Conservation (phyloP, 2,329 filamentous ascomycete genomes). For the Ophiosphaerella herpotricha region DNA sequence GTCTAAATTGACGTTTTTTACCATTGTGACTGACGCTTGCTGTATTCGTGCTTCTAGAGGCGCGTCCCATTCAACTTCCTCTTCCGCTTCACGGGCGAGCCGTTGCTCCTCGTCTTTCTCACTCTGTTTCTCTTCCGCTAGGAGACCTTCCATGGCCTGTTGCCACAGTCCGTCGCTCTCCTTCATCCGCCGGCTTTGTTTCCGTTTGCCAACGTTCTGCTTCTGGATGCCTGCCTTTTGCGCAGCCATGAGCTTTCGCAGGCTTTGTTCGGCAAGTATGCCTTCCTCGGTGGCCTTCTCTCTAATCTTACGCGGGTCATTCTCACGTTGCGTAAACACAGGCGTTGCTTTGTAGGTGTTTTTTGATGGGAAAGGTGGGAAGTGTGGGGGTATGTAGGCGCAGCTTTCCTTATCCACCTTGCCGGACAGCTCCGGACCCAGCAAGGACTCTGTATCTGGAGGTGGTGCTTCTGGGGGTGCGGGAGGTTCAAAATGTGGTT, state of each 20-base stretch:
- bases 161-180: constrained; percentile 59
- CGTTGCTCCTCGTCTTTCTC: constrained; percentile 30
- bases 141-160: constrained; percentile 59
- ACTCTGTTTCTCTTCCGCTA: constrained; percentile 46
- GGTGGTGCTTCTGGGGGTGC: constrained; percentile 47
- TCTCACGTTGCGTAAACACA: constrained; percentile 63
- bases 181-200: constrained; percentile 47
- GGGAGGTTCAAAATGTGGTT: constrained; percentile 49
- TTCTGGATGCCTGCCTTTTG: constrained; percentile 53
- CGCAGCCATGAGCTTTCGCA: constrained; percentile 62
- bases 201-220: constrained; percentile 41
- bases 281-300: constrained; percentile 69
- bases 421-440: constrained; percentile 58
- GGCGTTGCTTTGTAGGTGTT: constrained; percentile 67
- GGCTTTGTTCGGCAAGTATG: constrained; percentile 66
- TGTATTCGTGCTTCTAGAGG: constrained; percentile 25
- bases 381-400: constrained; percentile 62
- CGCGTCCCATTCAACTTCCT: constrained; percentile 29
- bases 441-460: constrained; percentile 53
- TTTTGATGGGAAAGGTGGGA: constrained; percentile 65
- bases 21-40: constrained; percentile 30
- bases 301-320: constrained; percentile 62
- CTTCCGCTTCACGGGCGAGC: constrained; percentile 21
- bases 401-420: constrained; percentile 52
- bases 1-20: constrained; percentile 36